Conservation (phyloP, 805 yeast species). For the Nakazawaea laoshanensis region DNA sequence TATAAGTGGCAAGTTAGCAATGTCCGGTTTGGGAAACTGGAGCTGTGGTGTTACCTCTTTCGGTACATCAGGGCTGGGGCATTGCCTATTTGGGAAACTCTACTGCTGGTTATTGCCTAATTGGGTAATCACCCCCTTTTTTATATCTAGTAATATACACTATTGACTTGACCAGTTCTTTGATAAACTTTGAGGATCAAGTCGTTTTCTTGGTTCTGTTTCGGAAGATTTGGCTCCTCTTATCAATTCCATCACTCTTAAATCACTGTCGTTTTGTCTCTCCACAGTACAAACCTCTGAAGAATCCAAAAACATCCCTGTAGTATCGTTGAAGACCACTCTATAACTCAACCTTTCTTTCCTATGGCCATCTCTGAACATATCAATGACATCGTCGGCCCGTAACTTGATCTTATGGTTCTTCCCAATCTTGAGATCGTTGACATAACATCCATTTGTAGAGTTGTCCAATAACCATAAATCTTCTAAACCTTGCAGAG, state of each 20-base stretch:
- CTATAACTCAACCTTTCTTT: conserved; percentile 45
- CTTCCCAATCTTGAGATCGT: conserved; percentile 48
- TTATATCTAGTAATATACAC: no score
- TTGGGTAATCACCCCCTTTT: no score
- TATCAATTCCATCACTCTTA: conserved; percentile 5
- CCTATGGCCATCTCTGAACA: conserved; percentile 53
- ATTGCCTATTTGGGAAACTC: no score
- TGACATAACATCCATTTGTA: conserved; percentile 72
- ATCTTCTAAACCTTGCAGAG: conserved; percentile 67
- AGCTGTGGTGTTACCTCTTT: no score
- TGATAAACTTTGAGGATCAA: no score
- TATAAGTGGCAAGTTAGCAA: no score
- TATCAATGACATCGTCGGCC: conserved; percentile 57
- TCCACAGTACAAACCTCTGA: not conserved
- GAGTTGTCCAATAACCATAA: conserved; percentile 77
- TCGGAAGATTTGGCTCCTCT: not conserved
- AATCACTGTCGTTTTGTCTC: conserved; percentile 8
- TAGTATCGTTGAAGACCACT: conserved; percentile 46
- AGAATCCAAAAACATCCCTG: conserved; percentile 47
- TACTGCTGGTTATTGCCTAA: no score
- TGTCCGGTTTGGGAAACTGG: no score
- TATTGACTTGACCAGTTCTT: no score
- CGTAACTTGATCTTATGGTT: conserved; percentile 53
- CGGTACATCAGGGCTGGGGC: no score
- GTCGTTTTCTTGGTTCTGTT: conserved; percentile 2